These are phyloP conservation scores for Lantana camara DNA, from an alignment of 257 asterid species.

Conservation along the genomic window DNA sequence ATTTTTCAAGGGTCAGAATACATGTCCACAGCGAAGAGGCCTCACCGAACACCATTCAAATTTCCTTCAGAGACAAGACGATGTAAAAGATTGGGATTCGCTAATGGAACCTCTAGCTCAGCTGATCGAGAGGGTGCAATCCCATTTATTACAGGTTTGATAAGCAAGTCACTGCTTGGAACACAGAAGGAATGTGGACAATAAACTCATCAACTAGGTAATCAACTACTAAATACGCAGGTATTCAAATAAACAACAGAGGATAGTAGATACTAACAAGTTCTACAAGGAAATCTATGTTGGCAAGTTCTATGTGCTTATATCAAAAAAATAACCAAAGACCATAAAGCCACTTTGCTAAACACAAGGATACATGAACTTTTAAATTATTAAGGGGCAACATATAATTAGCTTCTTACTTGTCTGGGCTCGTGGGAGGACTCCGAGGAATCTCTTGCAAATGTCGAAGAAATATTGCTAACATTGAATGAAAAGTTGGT, in stretches of 20 bases:
- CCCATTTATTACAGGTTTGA: constrained; percentile 63
- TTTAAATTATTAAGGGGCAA: constrained; percentile 13
- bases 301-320: background rate
- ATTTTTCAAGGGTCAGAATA: constrained; percentile 16
- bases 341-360: constrained; percentile 14
- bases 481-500: constrained; percentile 93
- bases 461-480: constrained; percentile 84
- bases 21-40: constrained; percentile 23
- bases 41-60: constrained; percentile 77
- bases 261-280: background rate
- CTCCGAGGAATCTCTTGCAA: constrained; percentile 97
- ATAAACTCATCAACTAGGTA: constrained; percentile 26
- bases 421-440: constrained; percentile 95
- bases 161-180: constrained; percentile 63
- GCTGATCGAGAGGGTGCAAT: constrained; percentile 44
- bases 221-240: constrained; percentile 24
- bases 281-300: constrained; percentile 6
- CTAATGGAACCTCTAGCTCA: constrained; percentile 49
- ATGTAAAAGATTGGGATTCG: constrained; percentile 68
- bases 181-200: constrained; percentile 28
- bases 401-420: constrained; percentile 54
- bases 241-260: constrained; percentile 12
- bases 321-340: background rate
- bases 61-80: constrained; percentile 88
- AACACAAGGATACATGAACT: constrained; percentile 22